These are phyloP conservation scores for Sclerotinia borealis DNA, from an alignment of 2,329 filamentous ascomycete genomes.

Conservation along the genomic window DNA sequence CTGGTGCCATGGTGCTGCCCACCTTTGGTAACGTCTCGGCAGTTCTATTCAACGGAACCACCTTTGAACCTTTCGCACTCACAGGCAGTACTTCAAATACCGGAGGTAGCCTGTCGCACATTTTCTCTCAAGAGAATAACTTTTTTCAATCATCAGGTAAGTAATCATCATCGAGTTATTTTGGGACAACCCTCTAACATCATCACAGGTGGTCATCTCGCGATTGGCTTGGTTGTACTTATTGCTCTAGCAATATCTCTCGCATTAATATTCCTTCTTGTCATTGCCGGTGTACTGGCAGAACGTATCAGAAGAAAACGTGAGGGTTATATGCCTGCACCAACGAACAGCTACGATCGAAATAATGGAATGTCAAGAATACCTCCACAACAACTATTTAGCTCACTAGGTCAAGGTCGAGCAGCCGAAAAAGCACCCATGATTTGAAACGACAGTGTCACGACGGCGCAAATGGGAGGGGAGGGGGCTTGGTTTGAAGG, in stretches of 20 bases:
- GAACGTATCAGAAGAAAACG: conserved; percentile 71
- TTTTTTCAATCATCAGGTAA: conserved; percentile 63
- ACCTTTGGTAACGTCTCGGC: conserved; percentile 77
- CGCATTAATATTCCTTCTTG: conserved; percentile 69
- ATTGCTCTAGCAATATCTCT: conserved; percentile 76
- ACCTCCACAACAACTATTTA: conserved; percentile 49
- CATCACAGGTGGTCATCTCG: conserved; percentile 49
- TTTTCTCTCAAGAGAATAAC: conserved; percentile 78
- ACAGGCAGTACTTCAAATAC: conserved; percentile 60
- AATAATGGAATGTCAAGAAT: conserved; percentile 53
- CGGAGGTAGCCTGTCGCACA: conserved; percentile 67
- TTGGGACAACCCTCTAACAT: conserved; percentile 22
- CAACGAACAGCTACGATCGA: conserved; percentile 57
- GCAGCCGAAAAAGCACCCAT: conserved; percentile 28
- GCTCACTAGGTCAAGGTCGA: conserved; percentile 29
- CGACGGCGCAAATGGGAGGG: conserved; percentile 22
- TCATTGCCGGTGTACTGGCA: conserved; percentile 66
- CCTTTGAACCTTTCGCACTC: conserved; percentile 72
- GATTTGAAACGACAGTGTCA: conserved; percentile 25
- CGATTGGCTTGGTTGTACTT: conserved; percentile 71
- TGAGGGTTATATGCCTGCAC: conserved; percentile 75
- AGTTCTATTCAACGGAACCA: conserved; percentile 79
- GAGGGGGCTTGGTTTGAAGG: conserved; percentile 21
- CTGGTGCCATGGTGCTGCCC: conserved; percentile 73
- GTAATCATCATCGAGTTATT: conserved; percentile 30